Evolutionary conservation across 352 stramenopile genomes (phyloP).

Genomic region (Phytophthora tubulina): DNA sequence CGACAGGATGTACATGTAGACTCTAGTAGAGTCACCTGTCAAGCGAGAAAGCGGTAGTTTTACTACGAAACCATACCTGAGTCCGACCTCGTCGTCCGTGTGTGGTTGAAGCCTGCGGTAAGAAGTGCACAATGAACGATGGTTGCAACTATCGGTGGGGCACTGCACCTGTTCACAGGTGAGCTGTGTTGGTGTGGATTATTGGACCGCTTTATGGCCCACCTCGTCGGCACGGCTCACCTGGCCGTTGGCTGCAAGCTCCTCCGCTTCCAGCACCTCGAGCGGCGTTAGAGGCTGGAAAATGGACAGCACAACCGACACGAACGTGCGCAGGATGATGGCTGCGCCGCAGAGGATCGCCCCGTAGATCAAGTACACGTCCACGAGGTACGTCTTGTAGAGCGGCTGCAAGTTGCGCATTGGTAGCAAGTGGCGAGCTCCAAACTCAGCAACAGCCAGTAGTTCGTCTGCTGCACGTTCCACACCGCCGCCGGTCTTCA

Average conservation of each 20-base stretch:
- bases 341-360: conserved; percentile 82
- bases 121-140: conserved; percentile 15
- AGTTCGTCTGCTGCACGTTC: conserved; percentile 66
- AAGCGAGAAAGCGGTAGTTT: no score
- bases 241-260: conserved; percentile 27
- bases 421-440: conserved; percentile 58
- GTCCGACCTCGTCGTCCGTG: conserved; percentile 13
- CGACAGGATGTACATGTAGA: conserved; percentile 10
- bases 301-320: conserved; percentile 70
- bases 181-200: conserved; percentile 16
- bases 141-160: conserved; percentile 16
- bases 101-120: conserved; percentile 13
- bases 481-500: conserved; percentile 67
- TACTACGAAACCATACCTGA: neutral
- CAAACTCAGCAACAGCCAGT: conserved; percentile 64
- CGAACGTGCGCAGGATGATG: conserved; percentile 86
- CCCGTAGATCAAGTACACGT: conserved; percentile 89
- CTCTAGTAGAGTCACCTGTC: no score
- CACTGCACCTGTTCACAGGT: conserved; percentile 19
- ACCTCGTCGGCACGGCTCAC: conserved; percentile 17
- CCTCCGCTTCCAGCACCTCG: conserved; percentile 35
- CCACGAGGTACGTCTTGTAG: conserved; percentile 88
- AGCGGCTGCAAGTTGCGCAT: conserved; percentile 71
- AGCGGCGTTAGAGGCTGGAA: conserved; percentile 56
- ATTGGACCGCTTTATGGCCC: conserved; percentile 35